Conservation (phyloP, 371 early-diverging fungal species). For the Haplosporangium sp. region DNA sequence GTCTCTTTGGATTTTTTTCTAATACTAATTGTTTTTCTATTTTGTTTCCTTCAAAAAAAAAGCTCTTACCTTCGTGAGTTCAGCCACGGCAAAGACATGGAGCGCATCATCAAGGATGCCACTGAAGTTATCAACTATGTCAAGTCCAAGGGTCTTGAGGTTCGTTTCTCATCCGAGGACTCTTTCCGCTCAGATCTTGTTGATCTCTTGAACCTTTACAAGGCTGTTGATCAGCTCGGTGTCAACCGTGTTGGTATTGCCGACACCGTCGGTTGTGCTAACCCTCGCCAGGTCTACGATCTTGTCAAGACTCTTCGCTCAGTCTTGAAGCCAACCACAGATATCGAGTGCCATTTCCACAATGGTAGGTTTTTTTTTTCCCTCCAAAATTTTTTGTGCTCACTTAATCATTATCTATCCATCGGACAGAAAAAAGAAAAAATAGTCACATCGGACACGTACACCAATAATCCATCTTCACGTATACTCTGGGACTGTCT, state of each 20-base stretch:
- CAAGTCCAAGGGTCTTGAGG: conserved; percentile 94
- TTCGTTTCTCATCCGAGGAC: conserved; percentile 97
- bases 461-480: conserved; percentile 16
- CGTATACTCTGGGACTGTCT: neutral
- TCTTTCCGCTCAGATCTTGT: conserved; percentile 97
- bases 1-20: neutral
- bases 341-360: conserved; percentile 98
- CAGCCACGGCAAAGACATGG: conserved; percentile 98
- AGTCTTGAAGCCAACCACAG: conserved; percentile 88
- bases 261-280: conserved; percentile 98
- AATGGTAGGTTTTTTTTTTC: conserved; percentile 61
- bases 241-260: conserved; percentile 98
- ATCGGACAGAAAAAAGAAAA: neutral
- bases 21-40: neutral
- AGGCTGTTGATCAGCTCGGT: conserved; percentile 91
- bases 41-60: neutral
- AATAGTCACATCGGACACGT: conserved; percentile 27
- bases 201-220: conserved; percentile 93
- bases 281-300: conserved; percentile 97
- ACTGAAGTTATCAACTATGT: conserved; percentile 95
- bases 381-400: neutral
- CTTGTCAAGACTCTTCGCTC: conserved; percentile 93
- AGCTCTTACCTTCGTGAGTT: conserved; percentile 90
- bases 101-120: conserved; percentile 92
- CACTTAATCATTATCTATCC: conserved; percentile 13